A percentile compares a stretch with the other conserved stretches of the same genome.
Evolutionary conservation across 2,329 filamentous ascomycete species (phyloP).

Genomic region (Camillea tinctor): DNA sequence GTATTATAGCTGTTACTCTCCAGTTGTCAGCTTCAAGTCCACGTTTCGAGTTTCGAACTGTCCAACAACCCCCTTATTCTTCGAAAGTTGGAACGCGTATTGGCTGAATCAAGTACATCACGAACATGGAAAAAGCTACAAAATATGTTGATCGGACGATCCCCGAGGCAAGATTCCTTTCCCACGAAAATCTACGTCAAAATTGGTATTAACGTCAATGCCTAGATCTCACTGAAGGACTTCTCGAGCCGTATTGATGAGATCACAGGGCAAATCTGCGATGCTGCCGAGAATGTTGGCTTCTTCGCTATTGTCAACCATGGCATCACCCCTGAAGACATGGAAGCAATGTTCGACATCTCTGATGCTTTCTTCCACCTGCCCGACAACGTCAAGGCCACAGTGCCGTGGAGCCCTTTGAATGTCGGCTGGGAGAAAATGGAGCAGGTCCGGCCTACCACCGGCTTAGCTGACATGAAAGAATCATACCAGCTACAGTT

Average conservation of each 20-base stretch:
- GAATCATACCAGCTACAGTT: slow-evolving; percentile 65
- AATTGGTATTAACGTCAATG: not conserved
- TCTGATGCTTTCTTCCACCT: slow-evolving; percentile 55
- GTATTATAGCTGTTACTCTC: not conserved
- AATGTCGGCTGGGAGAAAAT: slow-evolving; percentile 63
- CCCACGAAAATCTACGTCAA: not conserved
- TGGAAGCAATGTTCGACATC: slow-evolving; percentile 50
- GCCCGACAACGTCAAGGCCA: slow-evolving; percentile 49
- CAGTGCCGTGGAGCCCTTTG: slow-evolving; percentile 51
- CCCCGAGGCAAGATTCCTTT: not conserved
- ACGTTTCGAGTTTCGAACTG: not conserved
- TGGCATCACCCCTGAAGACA: slow-evolving; percentile 46
- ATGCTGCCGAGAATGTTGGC: slow-evolving; percentile 57
- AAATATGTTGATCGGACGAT: not conserved
- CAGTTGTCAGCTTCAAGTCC: not conserved
- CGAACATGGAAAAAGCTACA: not conserved
- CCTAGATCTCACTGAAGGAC: slow-evolving; percentile 52
- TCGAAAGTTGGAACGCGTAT: not conserved
- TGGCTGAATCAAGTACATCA: not conserved
- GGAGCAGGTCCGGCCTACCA: slow-evolving; percentile 58
- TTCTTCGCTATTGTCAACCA: slow-evolving; percentile 60
- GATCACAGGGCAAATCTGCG: slow-evolving; percentile 51
- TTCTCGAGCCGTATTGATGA: slow-evolving; percentile 51
- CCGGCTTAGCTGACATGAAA: slow-evolving; percentile 57
- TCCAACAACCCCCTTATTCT: not conserved